A percentile compares a stretch with the other conserved stretches of the same genome.
Conservation (phyloP, 371 early-diverging fungal genomes). For the Nosema muscidifuracis region DNA sequence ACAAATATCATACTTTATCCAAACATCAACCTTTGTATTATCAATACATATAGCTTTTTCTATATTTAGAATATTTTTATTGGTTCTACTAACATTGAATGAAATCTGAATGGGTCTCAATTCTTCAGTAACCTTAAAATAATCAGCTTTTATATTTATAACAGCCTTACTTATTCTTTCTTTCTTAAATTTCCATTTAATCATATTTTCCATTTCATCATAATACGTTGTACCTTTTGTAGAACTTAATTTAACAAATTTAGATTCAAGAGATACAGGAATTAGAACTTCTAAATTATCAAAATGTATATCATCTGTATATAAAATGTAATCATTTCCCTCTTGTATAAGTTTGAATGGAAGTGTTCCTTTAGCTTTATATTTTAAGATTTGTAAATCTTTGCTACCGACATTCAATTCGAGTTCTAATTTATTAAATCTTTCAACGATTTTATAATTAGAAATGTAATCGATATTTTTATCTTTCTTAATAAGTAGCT, state of each 20-base stretch:
- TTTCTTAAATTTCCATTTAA: constrained; percentile 7
- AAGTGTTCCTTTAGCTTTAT: not conserved
- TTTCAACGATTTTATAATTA: constrained; percentile 4
- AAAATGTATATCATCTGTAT: not conserved
- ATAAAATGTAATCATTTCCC: not conserved
- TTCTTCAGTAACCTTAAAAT: not conserved
- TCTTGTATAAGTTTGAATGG: not conserved
- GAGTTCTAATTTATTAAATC: constrained; percentile 9
- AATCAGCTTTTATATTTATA: not conserved
- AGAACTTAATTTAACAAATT: not conserved
- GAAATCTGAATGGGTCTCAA: not conserved
- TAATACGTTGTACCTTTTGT: not conserved
- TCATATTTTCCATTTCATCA: not conserved
- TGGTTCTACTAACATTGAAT: not conserved
- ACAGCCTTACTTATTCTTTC: not conserved
- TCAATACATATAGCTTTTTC: constrained; percentile 33
- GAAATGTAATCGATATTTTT: constrained; percentile 1
- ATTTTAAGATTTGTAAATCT: constrained; percentile 1
- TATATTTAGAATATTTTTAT: constrained; percentile 14
- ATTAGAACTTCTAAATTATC: not conserved
- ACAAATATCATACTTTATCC: constrained; percentile 20
- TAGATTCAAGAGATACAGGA: not conserved
- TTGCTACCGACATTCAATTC: not conserved
- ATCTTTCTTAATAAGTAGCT: constrained; percentile 1
- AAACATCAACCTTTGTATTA: constrained; percentile 9